phyloP scores from a whole-genome alignment of 441 rosid genomes.

The Brassica hybrid region DNA sequence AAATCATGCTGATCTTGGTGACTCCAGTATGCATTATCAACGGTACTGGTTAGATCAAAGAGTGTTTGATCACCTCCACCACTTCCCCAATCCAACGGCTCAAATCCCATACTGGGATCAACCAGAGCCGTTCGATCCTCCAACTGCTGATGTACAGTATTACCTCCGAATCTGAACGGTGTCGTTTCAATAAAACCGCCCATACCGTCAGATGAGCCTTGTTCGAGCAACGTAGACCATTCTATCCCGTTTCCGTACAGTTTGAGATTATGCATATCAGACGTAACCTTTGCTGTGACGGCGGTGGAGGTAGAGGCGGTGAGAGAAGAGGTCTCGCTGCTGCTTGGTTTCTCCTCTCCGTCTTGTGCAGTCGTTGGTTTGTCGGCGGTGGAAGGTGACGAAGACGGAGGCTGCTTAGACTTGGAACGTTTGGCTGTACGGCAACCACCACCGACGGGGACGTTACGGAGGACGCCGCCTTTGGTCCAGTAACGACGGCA shows the following conservation, averaged over 20 bases:
- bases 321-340: constrained; percentile 87
- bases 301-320: constrained; percentile 57
- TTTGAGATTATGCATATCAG: constrained; percentile 44
- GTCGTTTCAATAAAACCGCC: constrained; percentile 59
- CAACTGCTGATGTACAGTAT: constrained; percentile 41
- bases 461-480: constrained; percentile 94
- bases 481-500: constrained; percentile 97
- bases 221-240: constrained; percentile 55
- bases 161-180: constrained; percentile 53
- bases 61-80: constrained; percentile 58
- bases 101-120: constrained; percentile 59
- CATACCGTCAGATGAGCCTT: constrained; percentile 55
- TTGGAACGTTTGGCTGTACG: constrained; percentile 63
- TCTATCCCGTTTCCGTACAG: constrained; percentile 50
- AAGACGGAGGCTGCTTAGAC: constrained; percentile 46
- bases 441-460: constrained; percentile 72
- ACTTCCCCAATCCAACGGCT: constrained; percentile 79
- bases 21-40: constrained; percentile 83
- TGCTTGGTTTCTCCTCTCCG: constrained; percentile 44
- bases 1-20: constrained; percentile 66
- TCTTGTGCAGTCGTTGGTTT: constrained; percentile 15
- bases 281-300: background rate
- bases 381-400: constrained; percentile 18
- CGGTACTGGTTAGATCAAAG: constrained; percentile 61
- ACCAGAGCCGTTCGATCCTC: constrained; percentile 54